These are phyloP conservation scores for Podospora bellae-mahoneyi DNA, from an alignment of 495 filamentous ascomycete species.

Conservation along the genomic window DNA sequence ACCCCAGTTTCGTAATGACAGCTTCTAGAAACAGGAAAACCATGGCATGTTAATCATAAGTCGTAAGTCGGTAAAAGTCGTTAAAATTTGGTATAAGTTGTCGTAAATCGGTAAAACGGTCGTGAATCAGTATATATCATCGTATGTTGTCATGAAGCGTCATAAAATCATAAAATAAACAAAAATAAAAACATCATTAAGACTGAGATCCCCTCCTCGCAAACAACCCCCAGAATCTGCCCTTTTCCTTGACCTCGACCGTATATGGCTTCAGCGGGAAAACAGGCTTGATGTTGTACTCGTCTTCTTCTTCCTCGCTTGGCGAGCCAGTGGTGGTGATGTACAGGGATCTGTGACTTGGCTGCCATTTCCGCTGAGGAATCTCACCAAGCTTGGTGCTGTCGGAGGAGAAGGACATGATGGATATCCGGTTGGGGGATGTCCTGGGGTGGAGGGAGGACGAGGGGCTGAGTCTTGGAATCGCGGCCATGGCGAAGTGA, in stretches of 20 bases:
- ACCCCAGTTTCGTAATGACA: background rate
- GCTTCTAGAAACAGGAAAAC: background rate
- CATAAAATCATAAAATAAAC: background rate
- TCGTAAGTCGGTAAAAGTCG: background rate
- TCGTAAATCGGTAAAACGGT: too few species aligned
- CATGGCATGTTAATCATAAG: background rate
- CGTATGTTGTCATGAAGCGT: too few species aligned
- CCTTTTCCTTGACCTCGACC: slow-evolving; percentile 28
- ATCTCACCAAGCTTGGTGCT: slow-evolving; percentile 42
- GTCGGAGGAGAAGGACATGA: slow-evolving; percentile 31
- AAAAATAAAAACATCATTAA: background rate
- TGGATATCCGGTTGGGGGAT: slow-evolving; percentile 28
- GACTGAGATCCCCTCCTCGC: slow-evolving; percentile 17
- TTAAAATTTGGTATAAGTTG: too few species aligned
- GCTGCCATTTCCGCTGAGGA: slow-evolving; percentile 28
- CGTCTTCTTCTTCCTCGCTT: slow-evolving; percentile 15
- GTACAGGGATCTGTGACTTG: slow-evolving; percentile 11
- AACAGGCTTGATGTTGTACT: slow-evolving; percentile 30
- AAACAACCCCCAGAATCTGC: slow-evolving; percentile 30
- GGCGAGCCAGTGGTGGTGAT: background rate
- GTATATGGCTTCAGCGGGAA: slow-evolving; percentile 35
- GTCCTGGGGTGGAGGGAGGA: background rate
- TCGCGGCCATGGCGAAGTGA: background rate
- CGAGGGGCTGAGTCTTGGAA: background rate
- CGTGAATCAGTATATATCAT: too few species aligned